Percentiles rank a stretch among this genome's conserved stretches.
phyloP scores from a whole-genome alignment of 2,329 filamentous ascomycete species.

The Tolypocladium pustulatum region DNA sequence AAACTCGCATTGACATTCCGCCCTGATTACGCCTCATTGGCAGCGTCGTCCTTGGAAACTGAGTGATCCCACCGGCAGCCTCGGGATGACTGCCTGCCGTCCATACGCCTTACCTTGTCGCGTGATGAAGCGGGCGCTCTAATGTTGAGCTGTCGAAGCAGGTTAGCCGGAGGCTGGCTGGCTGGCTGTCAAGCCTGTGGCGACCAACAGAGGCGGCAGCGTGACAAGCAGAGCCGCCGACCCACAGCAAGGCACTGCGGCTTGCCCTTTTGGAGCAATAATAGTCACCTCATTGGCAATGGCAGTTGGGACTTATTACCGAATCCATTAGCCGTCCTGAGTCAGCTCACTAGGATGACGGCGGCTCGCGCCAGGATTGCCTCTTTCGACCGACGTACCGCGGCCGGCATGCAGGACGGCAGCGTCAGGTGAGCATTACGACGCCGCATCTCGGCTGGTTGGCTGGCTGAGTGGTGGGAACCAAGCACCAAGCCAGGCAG shows the following conservation, averaged over 20 bases:
- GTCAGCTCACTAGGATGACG: not conserved
- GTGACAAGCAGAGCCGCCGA: not conserved
- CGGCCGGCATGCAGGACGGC: conserved; percentile 5
- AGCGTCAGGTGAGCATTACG: conserved; percentile 9
- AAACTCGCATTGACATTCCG: not conserved
- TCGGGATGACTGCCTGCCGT: not conserved
- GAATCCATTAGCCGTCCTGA: not conserved
- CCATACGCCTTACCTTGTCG: not conserved
- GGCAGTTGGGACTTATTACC: not conserved
- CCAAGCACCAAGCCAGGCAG: not conserved
- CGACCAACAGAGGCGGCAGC: not conserved
- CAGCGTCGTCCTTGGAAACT: not conserved
- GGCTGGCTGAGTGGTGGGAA: not conserved
- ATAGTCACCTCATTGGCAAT: not conserved
- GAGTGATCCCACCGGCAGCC: not conserved
- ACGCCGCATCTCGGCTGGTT: not conserved
- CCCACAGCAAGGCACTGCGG: not conserved
- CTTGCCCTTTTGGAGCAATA: not conserved
- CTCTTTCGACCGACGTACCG: not conserved
- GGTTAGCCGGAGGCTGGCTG: not conserved
- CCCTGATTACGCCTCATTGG: not conserved
- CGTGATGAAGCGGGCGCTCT: not conserved
- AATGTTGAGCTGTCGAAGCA: not conserved
- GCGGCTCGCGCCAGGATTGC: not conserved
- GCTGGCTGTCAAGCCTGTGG: not conserved